phyloP scores from a whole-genome alignment of 139 green algal genomes.

The Trebouxia sp. region DNA sequence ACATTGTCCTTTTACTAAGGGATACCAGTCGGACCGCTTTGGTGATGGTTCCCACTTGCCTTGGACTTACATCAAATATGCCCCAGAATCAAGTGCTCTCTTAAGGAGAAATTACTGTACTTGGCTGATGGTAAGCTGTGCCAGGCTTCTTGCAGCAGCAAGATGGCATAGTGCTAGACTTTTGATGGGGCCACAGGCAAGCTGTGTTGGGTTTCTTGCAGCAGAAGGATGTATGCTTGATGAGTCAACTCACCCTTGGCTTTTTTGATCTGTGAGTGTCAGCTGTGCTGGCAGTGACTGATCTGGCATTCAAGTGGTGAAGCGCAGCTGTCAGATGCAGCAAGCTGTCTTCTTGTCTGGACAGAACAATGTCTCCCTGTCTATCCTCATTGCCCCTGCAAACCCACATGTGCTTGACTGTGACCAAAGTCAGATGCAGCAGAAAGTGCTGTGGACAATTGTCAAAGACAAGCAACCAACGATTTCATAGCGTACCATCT shows the following conservation, averaged over 20 bases:
- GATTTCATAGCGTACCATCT: constrained; percentile 7
- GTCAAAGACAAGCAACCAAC: no score
- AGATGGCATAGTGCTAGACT: not conserved
- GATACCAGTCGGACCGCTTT: no score
- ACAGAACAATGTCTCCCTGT: not conserved
- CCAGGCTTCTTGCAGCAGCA: not conserved
- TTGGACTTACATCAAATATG: no score
- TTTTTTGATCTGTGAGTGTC: not conserved
- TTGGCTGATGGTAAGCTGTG: no score
- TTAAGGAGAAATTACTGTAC: no score
- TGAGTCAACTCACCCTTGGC: not conserved
- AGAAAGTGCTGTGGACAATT: no score
- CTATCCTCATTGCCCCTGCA: not conserved
- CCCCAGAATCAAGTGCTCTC: no score
- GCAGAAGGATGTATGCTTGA: not conserved
- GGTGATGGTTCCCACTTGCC: no score
- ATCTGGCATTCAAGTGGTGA: not conserved
- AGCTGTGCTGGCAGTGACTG: not conserved
- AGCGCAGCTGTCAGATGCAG: constrained; percentile 10
- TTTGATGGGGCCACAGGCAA: no score
- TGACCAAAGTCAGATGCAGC: not conserved
- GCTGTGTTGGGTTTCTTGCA: no score
- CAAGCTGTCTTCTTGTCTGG: not conserved
- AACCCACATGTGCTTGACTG: not conserved
- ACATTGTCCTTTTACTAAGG: no score